Evolutionary conservation across 1,284 basidiomycete species (phyloP), one percentile per base, ranked within the genome.

Genomic region (Filobasidium uniguttulatum): DNA sequence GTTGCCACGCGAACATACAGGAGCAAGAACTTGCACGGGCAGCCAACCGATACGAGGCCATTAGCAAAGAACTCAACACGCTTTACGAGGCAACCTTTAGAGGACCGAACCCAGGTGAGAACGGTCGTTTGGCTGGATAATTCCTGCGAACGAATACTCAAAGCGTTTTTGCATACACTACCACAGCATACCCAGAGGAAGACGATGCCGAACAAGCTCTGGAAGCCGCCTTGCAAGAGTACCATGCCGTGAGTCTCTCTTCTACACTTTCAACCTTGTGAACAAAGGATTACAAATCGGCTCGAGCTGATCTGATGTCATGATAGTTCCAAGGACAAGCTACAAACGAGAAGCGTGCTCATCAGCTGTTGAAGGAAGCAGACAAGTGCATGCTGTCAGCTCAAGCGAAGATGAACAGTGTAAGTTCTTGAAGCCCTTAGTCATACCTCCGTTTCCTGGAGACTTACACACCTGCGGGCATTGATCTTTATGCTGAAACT

Each of bases 321-420:
- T 19, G 5, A 19, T 36, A 57, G 56, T 29, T 51, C 10, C 55
- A 56, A 46, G 48, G 44, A 4, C 33, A 28, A 20, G 43, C 56
- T 17, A 46, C 55, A n/a, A 59, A 57, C 23, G 58, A 59, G 47
- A 48, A 33, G 26, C 55, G 56, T 15, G 57, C 57, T 3, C 43
- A 48, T n/a, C 29, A 48, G 25, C 48, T 55, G 5, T 45, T 59
- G 7, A 30, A 46, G 15, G 26, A 46, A 14, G 57, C 57, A 10
- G 50, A 52, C 17, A 22, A 34, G 28, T 33, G 48, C 8, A 50
- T 58, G 52, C 35, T 34, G 5, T 22, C 23, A 3, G 51, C 55
- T 7, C 12, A 31, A 25, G 28, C 26, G 19, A 46, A 29, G 8
- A 36, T 40, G 20, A 26, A 7, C 3, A 25, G 14, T 19, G 52